A percentile compares a stretch with the other conserved stretches of the same genome.
phyloP scores from a whole-genome alignment of 805 yeast species.

The Candida lessepsii region DNA sequence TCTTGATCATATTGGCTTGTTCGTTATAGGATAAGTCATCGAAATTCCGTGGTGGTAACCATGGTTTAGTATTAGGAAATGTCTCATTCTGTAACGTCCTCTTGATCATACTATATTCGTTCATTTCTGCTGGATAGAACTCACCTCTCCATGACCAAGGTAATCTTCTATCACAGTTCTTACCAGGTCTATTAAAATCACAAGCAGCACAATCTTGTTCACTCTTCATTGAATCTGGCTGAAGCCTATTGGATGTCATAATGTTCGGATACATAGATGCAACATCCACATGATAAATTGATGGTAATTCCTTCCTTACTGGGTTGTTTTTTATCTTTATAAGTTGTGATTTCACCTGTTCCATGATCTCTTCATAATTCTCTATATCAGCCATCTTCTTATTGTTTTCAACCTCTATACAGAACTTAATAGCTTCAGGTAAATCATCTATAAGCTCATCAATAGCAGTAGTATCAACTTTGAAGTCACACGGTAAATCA shows the following conservation, averaged over 20 bases:
- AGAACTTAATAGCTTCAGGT: constrained; percentile 74
- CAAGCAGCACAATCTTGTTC: constrained; percentile 97
- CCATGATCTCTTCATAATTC: constrained; percentile 74
- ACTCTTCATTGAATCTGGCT: constrained; percentile 95
- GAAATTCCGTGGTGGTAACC: constrained; percentile 60
- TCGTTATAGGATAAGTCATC: constrained; percentile 76
- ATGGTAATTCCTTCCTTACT: constrained; percentile 70
- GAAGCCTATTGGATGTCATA: constrained; percentile 95
- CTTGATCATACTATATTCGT: constrained; percentile 87
- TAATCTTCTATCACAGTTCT: constrained; percentile 83
- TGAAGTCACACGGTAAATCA: constrained; percentile 74
- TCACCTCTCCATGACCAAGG: constrained; percentile 99
- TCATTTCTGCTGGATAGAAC: constrained; percentile 84
- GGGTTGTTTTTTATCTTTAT: constrained; percentile 62
- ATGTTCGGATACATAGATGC: constrained; percentile 99
- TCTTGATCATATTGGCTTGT: constrained; percentile 72
- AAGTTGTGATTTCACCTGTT: constrained; percentile 53
- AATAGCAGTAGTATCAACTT: constrained; percentile 75
- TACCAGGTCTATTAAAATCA: constrained; percentile 95
- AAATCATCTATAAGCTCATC: constrained; percentile 76
- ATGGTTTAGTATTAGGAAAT: constrained; percentile 62
- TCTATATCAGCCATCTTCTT: constrained; percentile 72
- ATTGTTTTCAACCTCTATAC: constrained; percentile 78
- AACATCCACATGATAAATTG: constrained; percentile 96
- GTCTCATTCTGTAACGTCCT: constrained; percentile 76